phyloP scores from a whole-genome alignment of 176 grass and related monocot species.

The Oryza officinalis region DNA sequence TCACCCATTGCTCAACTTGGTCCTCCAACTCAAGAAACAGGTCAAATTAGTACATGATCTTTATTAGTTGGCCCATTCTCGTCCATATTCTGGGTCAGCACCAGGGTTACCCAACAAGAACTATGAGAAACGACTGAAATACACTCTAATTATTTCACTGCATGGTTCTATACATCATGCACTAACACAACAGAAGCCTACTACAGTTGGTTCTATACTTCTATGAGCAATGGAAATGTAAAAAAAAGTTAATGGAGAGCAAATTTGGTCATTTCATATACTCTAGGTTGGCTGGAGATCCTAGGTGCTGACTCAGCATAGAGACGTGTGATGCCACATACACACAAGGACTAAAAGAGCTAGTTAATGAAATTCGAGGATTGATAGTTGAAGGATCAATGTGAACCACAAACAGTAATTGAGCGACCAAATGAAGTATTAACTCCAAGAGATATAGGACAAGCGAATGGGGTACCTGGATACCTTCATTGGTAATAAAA shows the following conservation, averaged over 20 bases:
- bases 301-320: not conserved
- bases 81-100: not conserved
- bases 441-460: conserved; percentile 6
- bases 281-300: not conserved
- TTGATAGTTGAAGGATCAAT: not conserved
- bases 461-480: conserved; percentile 52
- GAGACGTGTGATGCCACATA: not conserved
- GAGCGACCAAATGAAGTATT: not conserved
- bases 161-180: not conserved
- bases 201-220: not conserved
- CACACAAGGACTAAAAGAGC: not conserved
- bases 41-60: not conserved
- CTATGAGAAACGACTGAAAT: not conserved
- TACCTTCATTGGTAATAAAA: conserved; percentile 46
- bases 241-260: not conserved
- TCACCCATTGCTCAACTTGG: not conserved
- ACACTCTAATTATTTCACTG: not conserved
- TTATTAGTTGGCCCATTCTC: not conserved
- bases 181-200: not conserved
- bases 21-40: not conserved
- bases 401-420: not conserved
- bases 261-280: not conserved
- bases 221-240: not conserved
- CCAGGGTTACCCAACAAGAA: not conserved
- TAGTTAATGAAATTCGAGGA: not conserved